These are phyloP conservation scores for Uncinocarpus reesii DNA, from an alignment of 2,329 filamentous ascomycete genomes.

Conservation along the genomic window DNA sequence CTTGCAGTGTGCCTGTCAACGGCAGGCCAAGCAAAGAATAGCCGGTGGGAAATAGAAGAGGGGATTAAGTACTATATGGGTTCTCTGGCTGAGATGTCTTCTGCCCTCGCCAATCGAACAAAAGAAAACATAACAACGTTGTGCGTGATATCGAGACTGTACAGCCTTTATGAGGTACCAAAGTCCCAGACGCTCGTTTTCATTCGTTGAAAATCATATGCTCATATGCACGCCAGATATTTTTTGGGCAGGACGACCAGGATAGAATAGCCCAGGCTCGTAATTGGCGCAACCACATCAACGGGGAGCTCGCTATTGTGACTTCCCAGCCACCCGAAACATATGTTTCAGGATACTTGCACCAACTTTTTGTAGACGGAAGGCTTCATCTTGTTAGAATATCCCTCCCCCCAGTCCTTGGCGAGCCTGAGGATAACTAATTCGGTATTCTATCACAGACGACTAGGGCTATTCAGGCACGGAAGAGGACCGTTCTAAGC, in stretches of 20 bases:
- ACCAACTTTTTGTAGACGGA: slow-evolving; percentile 9
- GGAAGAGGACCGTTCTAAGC: slow-evolving; percentile 25
- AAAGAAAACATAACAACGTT: slow-evolving; percentile 8
- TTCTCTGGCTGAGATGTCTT: slow-evolving; percentile 6
- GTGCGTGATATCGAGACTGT: slow-evolving; percentile 10
- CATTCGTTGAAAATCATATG: not conserved
- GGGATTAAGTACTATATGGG: slow-evolving; percentile 10
- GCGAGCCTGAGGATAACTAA: not conserved
- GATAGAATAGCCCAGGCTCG: slow-evolving; percentile 11
- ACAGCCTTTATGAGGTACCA: slow-evolving; percentile 8
- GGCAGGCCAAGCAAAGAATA: slow-evolving; percentile 2
- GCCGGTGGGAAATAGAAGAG: slow-evolving; percentile 9
- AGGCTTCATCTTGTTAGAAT: slow-evolving; percentile 10
- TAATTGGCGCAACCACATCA: slow-evolving; percentile 11
- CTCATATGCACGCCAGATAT: slow-evolving; percentile 2
- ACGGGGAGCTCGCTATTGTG: slow-evolving; percentile 10
- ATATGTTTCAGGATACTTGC: slow-evolving; percentile 8
- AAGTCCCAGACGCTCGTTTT: not conserved
- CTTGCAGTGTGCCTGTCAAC: slow-evolving; percentile 10
- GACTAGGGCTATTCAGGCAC: slow-evolving; percentile 9
- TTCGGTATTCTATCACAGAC: slow-evolving; percentile 5
- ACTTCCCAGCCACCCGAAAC: slow-evolving; percentile 8
- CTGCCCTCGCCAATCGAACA: slow-evolving; percentile 5
- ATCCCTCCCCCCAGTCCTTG: not conserved
- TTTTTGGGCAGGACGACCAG: slow-evolving; percentile 9